phyloP scores from a whole-genome alignment of 495 filamentous ascomycete species.

The Aspergillus asperescens region DNA sequence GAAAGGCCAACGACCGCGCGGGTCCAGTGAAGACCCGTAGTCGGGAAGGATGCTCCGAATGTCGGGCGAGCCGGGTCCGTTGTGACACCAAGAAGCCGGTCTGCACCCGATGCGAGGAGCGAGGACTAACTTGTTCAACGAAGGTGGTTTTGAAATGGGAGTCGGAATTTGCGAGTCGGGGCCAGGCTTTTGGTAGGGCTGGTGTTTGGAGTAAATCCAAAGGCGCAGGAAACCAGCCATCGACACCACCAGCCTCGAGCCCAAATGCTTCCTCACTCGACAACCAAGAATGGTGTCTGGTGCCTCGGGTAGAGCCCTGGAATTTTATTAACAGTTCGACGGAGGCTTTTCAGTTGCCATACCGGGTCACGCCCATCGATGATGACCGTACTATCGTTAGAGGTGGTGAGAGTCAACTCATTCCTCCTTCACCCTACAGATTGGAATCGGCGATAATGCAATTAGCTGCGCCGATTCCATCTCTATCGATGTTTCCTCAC shows the following conservation, averaged over 20 bases:
- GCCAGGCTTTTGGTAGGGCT: constrained; percentile 40
- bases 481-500: constrained; percentile 30
- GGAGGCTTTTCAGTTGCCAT: constrained; percentile 28
- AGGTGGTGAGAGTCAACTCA: not conserved
- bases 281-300: constrained; percentile 30
- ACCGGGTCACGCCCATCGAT: constrained; percentile 25
- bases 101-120: constrained; percentile 37
- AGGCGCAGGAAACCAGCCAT: constrained; percentile 4
- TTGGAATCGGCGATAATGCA: not conserved
- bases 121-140: constrained; percentile 36
- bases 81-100: constrained; percentile 42
- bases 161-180: constrained; percentile 41
- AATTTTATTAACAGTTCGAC: constrained; percentile 37
- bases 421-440: not conserved
- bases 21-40: constrained; percentile 43
- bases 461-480: constrained; percentile 10
- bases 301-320: constrained; percentile 31
- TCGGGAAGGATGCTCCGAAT: constrained; percentile 41
- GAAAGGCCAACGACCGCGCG: constrained; percentile 40
- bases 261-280: constrained; percentile 13
- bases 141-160: constrained; percentile 43
- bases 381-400: constrained; percentile 26
- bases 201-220: constrained; percentile 40
- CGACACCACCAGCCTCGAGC: constrained; percentile 12
- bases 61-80: constrained; percentile 40